A percentile compares a stretch with the other conserved stretches of the same genome.
Conservation (phyloP, 345 rosid genomes). For the Rhizophora apiculata region DNA sequence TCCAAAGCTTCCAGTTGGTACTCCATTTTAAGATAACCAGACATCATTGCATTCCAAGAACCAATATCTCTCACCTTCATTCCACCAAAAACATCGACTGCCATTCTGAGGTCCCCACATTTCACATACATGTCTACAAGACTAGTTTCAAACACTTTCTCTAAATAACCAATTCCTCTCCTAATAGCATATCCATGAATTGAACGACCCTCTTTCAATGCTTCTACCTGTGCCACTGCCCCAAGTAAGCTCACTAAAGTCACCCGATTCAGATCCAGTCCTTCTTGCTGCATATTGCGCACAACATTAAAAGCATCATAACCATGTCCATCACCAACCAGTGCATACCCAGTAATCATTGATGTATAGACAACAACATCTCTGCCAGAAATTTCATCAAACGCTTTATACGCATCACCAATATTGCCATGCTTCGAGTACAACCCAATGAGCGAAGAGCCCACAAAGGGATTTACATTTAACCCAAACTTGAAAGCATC, state of each 20-base stretch:
- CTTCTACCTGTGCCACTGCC: constrained; percentile 26
- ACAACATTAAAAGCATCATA: constrained; percentile 26
- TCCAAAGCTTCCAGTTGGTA: constrained; percentile 28
- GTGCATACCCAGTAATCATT: constrained; percentile 25
- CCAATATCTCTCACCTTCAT: constrained; percentile 21
- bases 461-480: constrained; percentile 19
- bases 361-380: constrained; percentile 36
- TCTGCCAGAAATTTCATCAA: background rate
- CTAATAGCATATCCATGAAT: constrained; percentile 39
- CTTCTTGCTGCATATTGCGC: constrained; percentile 23
- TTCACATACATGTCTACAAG: constrained; percentile 39
- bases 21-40: constrained; percentile 25
- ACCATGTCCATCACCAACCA: constrained; percentile 12
- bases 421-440: constrained; percentile 17
- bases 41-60: constrained; percentile 37
- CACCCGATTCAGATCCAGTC: constrained; percentile 30
- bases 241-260: constrained; percentile 35
- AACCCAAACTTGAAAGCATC: constrained; percentile 31
- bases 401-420: too few species aligned
- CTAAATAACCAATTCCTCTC: constrained; percentile 31
- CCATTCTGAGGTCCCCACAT: constrained; percentile 21
- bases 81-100: constrained; percentile 17
- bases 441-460: constrained; percentile 27
- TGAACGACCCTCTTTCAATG: constrained; percentile 22
- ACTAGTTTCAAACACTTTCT: constrained; percentile 35